phyloP scores from a whole-genome alignment of 441 rosid species.

The Codiaeum variegatum region DNA sequence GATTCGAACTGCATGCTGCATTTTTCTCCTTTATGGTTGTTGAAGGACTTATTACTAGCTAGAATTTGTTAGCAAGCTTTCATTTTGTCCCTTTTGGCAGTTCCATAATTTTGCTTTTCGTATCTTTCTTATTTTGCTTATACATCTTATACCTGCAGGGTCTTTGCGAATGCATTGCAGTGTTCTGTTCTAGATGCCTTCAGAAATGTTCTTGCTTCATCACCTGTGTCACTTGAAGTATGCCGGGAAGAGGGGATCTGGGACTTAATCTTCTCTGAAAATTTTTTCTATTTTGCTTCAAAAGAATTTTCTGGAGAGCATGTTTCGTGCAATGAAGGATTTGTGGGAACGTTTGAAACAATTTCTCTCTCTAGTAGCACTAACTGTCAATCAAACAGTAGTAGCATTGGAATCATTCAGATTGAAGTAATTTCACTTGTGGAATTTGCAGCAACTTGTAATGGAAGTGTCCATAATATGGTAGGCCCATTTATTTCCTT shows the following conservation, averaged over 20 bases:
- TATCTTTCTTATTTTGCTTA: constrained; percentile 1
- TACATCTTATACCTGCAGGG: constrained; percentile 33
- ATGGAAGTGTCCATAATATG: constrained; percentile 57
- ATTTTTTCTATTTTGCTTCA: constrained; percentile 56
- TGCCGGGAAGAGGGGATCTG: constrained; percentile 69
- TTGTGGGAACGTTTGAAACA: constrained; percentile 29
- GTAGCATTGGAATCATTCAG: constrained; percentile 48
- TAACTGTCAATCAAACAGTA: constrained; percentile 23
- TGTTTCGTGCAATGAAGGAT: constrained; percentile 24
- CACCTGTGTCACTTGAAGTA: constrained; percentile 46
- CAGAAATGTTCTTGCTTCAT: constrained; percentile 54
- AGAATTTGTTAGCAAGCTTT: constrained; percentile 5
- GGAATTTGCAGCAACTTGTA: constrained; percentile 67
- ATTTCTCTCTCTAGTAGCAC: constrained; percentile 24
- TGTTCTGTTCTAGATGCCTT: constrained; percentile 51
- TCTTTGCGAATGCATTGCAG: constrained; percentile 54
- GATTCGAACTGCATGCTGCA: constrained; percentile 2
- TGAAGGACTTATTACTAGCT: constrained; percentile 5
- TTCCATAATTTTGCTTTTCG: constrained; percentile 6
- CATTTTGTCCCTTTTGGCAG: constrained; percentile 11
- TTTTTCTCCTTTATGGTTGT: constrained; percentile 6
- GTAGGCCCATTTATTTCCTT: constrained; percentile 33
- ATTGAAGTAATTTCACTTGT: constrained; percentile 57
- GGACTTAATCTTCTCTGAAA: constrained; percentile 81
- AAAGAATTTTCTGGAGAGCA: constrained; percentile 40